A percentile compares a stretch with the other conserved stretches of the same genome.
Conservation (phyloP, 2,329 filamentous ascomycete genomes). For the Pyrenochaeta sp. region DNA sequence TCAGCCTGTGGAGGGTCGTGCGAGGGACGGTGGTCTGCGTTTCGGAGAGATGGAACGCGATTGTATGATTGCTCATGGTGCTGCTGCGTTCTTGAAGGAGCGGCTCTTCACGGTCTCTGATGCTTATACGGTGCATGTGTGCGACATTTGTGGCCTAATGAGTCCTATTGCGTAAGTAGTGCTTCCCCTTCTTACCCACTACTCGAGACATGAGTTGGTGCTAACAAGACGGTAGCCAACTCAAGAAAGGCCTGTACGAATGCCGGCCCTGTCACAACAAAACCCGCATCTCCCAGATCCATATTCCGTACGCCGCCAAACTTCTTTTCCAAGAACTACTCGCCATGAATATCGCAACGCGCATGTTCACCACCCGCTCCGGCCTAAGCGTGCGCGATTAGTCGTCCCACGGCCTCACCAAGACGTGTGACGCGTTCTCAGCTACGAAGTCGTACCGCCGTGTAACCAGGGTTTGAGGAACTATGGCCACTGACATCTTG, state of each 20-base stretch:
- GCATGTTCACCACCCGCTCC: constrained; percentile 92
- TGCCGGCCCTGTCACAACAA: constrained; percentile 99
- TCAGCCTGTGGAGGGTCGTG: constrained; percentile 97
- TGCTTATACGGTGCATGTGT: constrained; percentile 97
- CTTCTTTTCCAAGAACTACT: constrained; percentile 97
- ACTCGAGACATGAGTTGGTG: not conserved
- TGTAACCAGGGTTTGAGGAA: not conserved
- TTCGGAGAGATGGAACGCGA: constrained; percentile 99
- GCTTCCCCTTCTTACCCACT: not conserved
- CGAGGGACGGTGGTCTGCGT: constrained; percentile 94
- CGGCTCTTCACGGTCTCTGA: constrained; percentile 96
- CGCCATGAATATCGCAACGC: constrained; percentile 96
- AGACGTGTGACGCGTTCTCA: not conserved
- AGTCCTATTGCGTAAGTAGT: constrained; percentile 95
- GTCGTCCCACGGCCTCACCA: not conserved
- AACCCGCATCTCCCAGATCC: constrained; percentile 96
- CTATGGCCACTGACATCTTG: not conserved
- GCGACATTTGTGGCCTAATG: constrained; percentile 98
- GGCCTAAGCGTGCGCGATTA: constrained; percentile 72
- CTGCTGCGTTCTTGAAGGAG: constrained; percentile 96
- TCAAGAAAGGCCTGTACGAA: constrained; percentile 95
- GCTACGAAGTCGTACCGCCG: not conserved
- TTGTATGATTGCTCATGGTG: constrained; percentile 99
- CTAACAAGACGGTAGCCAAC: constrained; percentile 67
- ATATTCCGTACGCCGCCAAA: constrained; percentile 98